Percentiles rank a stretch among this genome's conserved stretches.
Conservation (phyloP, 805 yeast genomes). For the Cyberlindnera mrakii region DNA sequence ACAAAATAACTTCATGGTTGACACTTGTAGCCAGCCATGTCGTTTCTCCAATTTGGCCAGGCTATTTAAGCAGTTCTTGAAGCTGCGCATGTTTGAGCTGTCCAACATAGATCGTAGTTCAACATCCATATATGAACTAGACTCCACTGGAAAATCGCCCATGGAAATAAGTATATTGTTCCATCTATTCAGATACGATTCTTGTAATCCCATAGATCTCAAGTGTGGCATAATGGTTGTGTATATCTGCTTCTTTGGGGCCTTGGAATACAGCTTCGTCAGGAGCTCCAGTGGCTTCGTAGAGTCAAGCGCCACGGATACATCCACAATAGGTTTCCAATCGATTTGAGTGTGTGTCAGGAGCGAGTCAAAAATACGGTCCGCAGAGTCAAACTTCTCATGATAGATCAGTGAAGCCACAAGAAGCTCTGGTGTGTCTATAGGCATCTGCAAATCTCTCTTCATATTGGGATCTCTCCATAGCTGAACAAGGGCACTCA, state of each 20-base stretch:
- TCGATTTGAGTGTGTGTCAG: conserved; percentile 1
- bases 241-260: conserved; percentile 2
- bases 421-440: conserved; percentile 9
- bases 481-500: conserved; percentile 7
- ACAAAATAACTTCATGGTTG: conserved; percentile 10
- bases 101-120: conserved; percentile 12
- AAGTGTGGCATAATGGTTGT: conserved; percentile 8
- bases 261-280: conserved; percentile 5
- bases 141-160: conserved; percentile 14
- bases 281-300: conserved; percentile 3
- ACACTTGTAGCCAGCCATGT: conserved; percentile 10
- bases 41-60: conserved; percentile 2
- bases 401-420: conserved; percentile 14
- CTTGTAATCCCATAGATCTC: conserved; percentile 4
- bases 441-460: conserved; percentile 4
- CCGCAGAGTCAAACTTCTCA: conserved; percentile 9
- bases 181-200: conserved; percentile 12
- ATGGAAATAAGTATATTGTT: conserved; percentile 9
- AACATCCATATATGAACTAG: conserved; percentile 11
- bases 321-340: conserved; percentile 14
- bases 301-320: conserved; percentile 5
- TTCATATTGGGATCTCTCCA: conserved; percentile 1
- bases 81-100: conserved; percentile 8
- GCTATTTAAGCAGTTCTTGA: conserved; percentile 10
- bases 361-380: conserved; percentile 2